A percentile compares a stretch with the other conserved stretches of the same genome.
Evolutionary conservation across 305 asterid species (phyloP).

Genomic region (Fraxinus velutina): DNA sequence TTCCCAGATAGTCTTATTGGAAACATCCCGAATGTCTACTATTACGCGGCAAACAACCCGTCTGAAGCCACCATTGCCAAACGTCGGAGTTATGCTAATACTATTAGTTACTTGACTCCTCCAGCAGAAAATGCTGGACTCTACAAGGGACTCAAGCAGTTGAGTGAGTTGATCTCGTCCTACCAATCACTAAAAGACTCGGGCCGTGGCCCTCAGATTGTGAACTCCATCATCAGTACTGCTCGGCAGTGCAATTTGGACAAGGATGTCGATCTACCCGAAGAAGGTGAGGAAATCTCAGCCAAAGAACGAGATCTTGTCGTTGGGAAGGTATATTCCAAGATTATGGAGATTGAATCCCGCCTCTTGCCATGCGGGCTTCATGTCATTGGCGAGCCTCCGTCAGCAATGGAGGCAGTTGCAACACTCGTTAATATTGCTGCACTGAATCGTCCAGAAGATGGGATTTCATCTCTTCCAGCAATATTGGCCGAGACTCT

Average conservation of each 20-base stretch:
- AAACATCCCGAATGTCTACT: constrained; percentile 84
- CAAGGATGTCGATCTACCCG: constrained; percentile 91
- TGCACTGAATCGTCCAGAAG: constrained; percentile 88
- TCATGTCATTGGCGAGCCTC: constrained; percentile 95
- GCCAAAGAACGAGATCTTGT: constrained; percentile 70
- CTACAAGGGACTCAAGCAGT: constrained; percentile 95
- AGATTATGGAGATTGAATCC: constrained; percentile 97
- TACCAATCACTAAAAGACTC: constrained; percentile 91
- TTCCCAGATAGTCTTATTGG: constrained; percentile 93
- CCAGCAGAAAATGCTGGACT: constrained; percentile 99
- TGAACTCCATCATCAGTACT: constrained; percentile 88
- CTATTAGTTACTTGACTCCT: constrained; percentile 94
- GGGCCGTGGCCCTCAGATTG: constrained; percentile 87
- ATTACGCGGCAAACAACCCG: constrained; percentile 95
- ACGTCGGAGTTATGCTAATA: constrained; percentile 88
- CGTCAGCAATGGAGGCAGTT: constrained; percentile 91
- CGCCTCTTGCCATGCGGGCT: constrained; percentile 93
- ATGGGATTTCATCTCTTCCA: constrained; percentile 69
- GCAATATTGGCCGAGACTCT: constrained; percentile 68
- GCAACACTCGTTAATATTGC: constrained; percentile 93
- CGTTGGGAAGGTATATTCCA: constrained; percentile 87
- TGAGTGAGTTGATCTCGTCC: constrained; percentile 83
- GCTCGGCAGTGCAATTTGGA: constrained; percentile 94
- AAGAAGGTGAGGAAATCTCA: constrained; percentile 70
- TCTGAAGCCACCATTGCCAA: constrained; percentile 95